Percentiles rank a stretch among this genome's conserved stretches.
Evolutionary conservation across 1,284 basidiomycete species (phyloP).

Genomic region (Rugosomyces carneus): DNA sequence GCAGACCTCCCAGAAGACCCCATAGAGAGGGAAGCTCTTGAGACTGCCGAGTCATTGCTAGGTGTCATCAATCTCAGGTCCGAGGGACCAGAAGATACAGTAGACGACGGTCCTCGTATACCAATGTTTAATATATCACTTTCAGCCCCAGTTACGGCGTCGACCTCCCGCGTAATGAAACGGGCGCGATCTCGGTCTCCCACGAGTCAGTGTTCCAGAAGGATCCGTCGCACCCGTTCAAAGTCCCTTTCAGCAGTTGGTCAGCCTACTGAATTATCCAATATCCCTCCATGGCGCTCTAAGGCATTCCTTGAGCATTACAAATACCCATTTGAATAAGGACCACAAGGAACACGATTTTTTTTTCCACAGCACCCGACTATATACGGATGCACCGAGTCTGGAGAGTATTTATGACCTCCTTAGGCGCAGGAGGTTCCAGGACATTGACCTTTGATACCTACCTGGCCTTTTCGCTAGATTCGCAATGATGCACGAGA

Average conservation of each 20-base stretch:
- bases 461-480: conserved; percentile 5
- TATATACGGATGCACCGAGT: background rate
- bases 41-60: conserved; percentile 11
- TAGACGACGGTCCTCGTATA: conserved; percentile 9
- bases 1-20: conserved; percentile 14
- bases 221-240: conserved; percentile 19
- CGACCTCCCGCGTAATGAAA: conserved; percentile 16
- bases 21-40: conserved; percentile 10
- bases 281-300: conserved; percentile 12
- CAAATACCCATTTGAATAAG: conserved; percentile 7
- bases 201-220: conserved; percentile 14
- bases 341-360: background rate
- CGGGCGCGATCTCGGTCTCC: conserved; percentile 20
- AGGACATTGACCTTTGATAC: conserved; percentile 12
- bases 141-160: conserved; percentile 7
- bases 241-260: conserved; percentile 16
- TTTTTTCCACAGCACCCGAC: background rate
- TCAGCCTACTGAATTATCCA: conserved; percentile 2
- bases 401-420: conserved; percentile 18
- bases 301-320: conserved; percentile 1
- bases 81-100: conserved; percentile 2
- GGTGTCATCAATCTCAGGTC: conserved; percentile 8
- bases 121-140: conserved; percentile 10
- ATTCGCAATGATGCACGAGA: conserved; percentile 5
- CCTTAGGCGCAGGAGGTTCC: conserved; percentile 9